Evolutionary conservation across 805 yeast genomes (phyloP), one percentile per base, ranked within the genome.

Genomic region (Starmerella sirachaensis): DNA sequence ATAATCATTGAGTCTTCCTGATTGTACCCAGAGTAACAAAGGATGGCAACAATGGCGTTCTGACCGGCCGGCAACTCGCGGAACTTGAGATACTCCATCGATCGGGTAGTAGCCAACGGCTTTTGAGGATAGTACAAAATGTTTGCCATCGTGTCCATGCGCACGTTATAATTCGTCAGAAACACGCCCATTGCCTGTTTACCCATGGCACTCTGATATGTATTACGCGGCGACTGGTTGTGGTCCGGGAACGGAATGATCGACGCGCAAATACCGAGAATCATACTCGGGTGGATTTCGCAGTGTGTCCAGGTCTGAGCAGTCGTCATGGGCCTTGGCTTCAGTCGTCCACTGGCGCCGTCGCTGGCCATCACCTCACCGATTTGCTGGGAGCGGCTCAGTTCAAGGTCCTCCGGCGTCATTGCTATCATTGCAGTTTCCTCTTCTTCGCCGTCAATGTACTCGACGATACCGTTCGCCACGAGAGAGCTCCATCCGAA

Each of bases 1-100:
- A 91, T 91, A 66, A 91, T 91, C 91, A 91, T 84, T 29, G 98
- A 91, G 79, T 91, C 98, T 79, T 91, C 98, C 70, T 91, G 98
- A 63, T 91, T 91, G 64, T 91, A 91, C 57, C 98, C 98, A 29
- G 94, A 82, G 64, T 91, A 91, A 72, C 98, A 91, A 30, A 93
- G 74, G 69, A 91, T 91, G 20, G 98, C 98, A 32, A 91, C 98
- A 62, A 91, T 76, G 19, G 98, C 98, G 58, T 91, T 91, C 66
- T 91, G 98, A 42, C 98, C 98, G 43, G 98, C 98, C 26, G 98
- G 98, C 47, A 91, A 69, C 63, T 91, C 98, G 67, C 98, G 74
- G 67, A 91, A 91, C 64, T 91, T 88, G 65, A 91, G 69, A 58
- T 78, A 82, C 62, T 91, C 98, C 98, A 91, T 91, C 1, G 97